Conservation (phyloP, 2,329 filamentous ascomycete genomes). For the Apiospora pterosperma region DNA sequence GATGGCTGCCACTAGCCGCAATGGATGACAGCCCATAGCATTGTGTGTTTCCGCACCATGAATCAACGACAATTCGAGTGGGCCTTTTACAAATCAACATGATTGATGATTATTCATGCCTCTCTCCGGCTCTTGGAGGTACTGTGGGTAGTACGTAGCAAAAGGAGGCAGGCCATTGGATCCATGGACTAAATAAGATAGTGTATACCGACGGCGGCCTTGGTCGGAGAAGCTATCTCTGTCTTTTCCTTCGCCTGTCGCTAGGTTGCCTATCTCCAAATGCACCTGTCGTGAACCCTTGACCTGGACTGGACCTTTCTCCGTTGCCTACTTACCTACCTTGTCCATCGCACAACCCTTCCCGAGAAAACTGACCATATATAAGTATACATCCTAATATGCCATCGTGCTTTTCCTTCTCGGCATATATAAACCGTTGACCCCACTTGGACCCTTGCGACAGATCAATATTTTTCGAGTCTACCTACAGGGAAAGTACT, state of each 20-base stretch:
- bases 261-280: not conserved
- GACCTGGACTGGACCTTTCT: not conserved
- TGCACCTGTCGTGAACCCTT: not conserved
- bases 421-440: not conserved
- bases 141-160: not conserved
- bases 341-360: not conserved
- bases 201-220: not conserved
- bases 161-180: not conserved
- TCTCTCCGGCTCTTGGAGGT: not conserved
- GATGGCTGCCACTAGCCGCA: not conserved
- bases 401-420: not conserved
- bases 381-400: not conserved
- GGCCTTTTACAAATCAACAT: slow-evolving; percentile 3
- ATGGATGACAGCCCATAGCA: not conserved
- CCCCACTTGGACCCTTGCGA: slow-evolving; percentile 1
- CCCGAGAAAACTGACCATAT: not conserved
- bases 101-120: slow-evolving; percentile 1
- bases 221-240: not conserved
- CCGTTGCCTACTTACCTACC: not conserved
- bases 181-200: not conserved
- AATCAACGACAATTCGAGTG: not conserved
- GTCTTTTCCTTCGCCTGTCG: not conserved
- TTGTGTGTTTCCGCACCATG: not conserved
- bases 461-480: not conserved
- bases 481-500: not conserved